Percentiles rank a stretch among this genome's conserved stretches.
These are phyloP conservation scores for Phylloporus sp. DNA, from an alignment of 1,284 basidiomycete species.

Conservation along the genomic window DNA sequence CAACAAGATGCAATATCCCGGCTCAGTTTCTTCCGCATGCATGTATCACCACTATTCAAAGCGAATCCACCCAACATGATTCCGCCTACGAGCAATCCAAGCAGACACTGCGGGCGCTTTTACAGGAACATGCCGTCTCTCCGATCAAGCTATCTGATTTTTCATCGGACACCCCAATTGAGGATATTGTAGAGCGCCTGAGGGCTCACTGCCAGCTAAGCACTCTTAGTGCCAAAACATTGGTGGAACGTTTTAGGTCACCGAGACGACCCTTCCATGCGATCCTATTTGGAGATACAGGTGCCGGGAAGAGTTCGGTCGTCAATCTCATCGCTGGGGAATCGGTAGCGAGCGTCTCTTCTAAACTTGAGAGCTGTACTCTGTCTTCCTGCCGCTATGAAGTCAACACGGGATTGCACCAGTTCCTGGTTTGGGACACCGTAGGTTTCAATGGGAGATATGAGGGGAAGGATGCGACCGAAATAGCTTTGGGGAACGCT, in stretches of 20 bases:
- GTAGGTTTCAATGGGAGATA: constrained; percentile 33
- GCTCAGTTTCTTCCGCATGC: constrained; percentile 26
- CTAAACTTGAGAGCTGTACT: constrained; percentile 28
- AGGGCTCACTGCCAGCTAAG: constrained; percentile 23
- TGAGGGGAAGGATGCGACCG: constrained; percentile 4
- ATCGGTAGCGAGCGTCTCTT: not conserved
- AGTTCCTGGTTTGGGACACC: constrained; percentile 47
- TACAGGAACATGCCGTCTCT: constrained; percentile 17
- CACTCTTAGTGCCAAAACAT: constrained; percentile 13
- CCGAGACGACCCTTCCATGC: constrained; percentile 25
- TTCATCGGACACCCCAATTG: constrained; percentile 5
- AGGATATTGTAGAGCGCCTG: constrained; percentile 14
- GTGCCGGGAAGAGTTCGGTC: constrained; percentile 40
- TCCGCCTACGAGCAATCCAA: constrained; percentile 26
- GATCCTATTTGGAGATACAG: constrained; percentile 40
- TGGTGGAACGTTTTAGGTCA: constrained; percentile 27
- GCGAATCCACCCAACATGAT: constrained; percentile 4
- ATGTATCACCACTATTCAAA: constrained; percentile 36
- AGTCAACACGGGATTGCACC: constrained; percentile 26
- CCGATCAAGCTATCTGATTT: constrained; percentile 26
- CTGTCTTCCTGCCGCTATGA: constrained; percentile 27
- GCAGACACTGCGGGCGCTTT: constrained; percentile 19
- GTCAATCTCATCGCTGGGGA: constrained; percentile 32
- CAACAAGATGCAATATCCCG: constrained; percentile 28
- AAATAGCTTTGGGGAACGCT: constrained; percentile 20